These are phyloP conservation scores for Colletotrichum spinosum DNA, from an alignment of 2,329 filamentous ascomycete species.

Conservation along the genomic window DNA sequence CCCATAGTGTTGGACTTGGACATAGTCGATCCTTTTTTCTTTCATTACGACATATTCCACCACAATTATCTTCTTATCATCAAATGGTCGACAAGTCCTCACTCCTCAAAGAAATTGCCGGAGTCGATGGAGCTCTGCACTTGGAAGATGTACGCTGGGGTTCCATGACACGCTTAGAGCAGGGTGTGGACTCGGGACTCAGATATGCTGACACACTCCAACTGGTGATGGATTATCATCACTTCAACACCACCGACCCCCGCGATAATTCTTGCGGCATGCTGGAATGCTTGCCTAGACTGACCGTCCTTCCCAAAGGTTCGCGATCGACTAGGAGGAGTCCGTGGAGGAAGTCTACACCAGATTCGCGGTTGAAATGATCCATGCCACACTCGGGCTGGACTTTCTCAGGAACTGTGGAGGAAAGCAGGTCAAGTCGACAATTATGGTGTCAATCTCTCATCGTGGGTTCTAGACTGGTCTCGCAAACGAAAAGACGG, in stretches of 20 bases:
- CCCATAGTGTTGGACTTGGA: too few relatives aligned
- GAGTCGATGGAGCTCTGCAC: constrained; percentile 1
- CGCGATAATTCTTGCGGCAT: constrained; percentile 39
- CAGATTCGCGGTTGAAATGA: constrained; percentile 1
- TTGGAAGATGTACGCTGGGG: constrained; percentile 6
- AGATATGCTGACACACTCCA: background rate
- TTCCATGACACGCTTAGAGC: background rate
- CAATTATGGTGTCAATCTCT: background rate
- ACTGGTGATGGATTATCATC: constrained; percentile 5
- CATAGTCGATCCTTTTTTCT: too few relatives aligned
- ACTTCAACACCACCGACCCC: constrained; percentile 35
- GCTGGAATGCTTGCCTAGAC: constrained; percentile 27
- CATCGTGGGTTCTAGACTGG: constrained; percentile 14
- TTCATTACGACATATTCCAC: too few relatives aligned
- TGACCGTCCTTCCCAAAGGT: background rate
- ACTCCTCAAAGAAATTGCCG: background rate
- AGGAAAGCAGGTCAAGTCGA: background rate
- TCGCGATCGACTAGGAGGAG: constrained; percentile 4
- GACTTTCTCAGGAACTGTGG: constrained; percentile 3
- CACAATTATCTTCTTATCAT: too few relatives aligned
- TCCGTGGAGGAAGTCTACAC: background rate
- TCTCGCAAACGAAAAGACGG: constrained; percentile 3
- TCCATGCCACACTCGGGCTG: background rate
- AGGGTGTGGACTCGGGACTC: background rate
- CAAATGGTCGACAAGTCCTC: too few relatives aligned